Evolutionary conservation across 192 early-diverging fungal species (phyloP).

Genomic region (Coemansia guatemalensis): DNA sequence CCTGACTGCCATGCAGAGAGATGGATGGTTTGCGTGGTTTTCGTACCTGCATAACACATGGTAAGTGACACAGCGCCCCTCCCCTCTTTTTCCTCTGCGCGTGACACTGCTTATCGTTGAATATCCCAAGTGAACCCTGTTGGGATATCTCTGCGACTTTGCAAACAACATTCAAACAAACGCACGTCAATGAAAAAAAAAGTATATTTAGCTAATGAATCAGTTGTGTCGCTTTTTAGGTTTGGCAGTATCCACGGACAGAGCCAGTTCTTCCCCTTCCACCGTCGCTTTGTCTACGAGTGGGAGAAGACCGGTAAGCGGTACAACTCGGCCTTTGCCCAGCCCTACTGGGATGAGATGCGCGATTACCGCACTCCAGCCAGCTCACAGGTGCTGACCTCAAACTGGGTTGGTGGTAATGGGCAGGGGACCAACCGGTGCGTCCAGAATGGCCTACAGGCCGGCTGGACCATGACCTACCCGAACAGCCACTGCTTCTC

Average conservation of each 20-base stretch:
- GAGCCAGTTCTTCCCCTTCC: conserved; percentile 58
- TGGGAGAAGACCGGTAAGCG: conserved; percentile 48
- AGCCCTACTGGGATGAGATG: conserved; percentile 59
- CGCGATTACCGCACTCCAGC: conserved; percentile 47
- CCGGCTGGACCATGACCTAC: conserved; percentile 43
- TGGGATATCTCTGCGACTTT: not conserved
- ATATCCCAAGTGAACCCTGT: not conserved
- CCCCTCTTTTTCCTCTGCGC: not conserved
- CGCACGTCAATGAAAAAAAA: too few species aligned
- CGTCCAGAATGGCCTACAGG: conserved; percentile 42
- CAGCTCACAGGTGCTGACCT: conserved; percentile 35
- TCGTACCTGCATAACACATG: conserved; percentile 38
- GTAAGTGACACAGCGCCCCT: conserved; percentile 19
- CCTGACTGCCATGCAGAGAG: conserved; percentile 40
- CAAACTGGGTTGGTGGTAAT: conserved; percentile 54
- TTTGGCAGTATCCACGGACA: conserved; percentile 52
- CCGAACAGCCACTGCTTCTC: conserved; percentile 49
- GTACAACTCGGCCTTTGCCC: conserved; percentile 34
- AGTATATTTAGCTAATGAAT: too few species aligned
- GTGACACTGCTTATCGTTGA: not conserved
- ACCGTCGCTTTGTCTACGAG: conserved; percentile 55
- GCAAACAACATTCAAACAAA: not conserved
- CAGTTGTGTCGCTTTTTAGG: conserved; percentile 10
- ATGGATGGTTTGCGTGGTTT: conserved; percentile 54
- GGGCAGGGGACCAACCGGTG: conserved; percentile 38